Percentiles rank a stretch among this genome's conserved stretches.
Conservation (phyloP, 2,329 filamentous ascomycete genomes). For the Cercospora brassicicola region DNA sequence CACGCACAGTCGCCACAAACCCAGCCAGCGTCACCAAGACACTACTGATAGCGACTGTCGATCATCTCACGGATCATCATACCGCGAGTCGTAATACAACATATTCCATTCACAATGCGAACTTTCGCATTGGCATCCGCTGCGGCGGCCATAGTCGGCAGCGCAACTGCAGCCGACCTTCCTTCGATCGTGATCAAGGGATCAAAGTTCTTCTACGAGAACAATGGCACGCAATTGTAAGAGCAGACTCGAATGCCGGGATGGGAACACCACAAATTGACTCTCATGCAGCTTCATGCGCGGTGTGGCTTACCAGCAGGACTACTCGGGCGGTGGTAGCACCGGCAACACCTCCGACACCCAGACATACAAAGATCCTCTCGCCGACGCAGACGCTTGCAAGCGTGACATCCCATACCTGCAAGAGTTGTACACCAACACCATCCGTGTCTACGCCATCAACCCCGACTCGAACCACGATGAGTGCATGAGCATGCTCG, state of each 20-base stretch:
- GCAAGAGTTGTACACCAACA: slow-evolving; percentile 77
- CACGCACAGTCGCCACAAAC: not conserved
- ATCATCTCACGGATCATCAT: slow-evolving; percentile 3
- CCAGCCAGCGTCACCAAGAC: not conserved
- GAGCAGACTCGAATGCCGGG: slow-evolving; percentile 21
- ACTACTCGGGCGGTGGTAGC: slow-evolving; percentile 52
- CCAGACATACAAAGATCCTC: slow-evolving; percentile 72
- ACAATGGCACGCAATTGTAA: slow-evolving; percentile 72
- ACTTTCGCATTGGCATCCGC: slow-evolving; percentile 51
- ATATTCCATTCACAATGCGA: slow-evolving; percentile 49
- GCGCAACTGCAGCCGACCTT: slow-evolving; percentile 55
- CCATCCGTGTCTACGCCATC: slow-evolving; percentile 92
- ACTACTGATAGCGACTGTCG: not conserved
- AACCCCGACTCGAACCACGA: slow-evolving; percentile 76
- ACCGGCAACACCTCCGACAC: slow-evolving; percentile 47
- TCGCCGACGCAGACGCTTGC: slow-evolving; percentile 71
- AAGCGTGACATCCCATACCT: slow-evolving; percentile 83
- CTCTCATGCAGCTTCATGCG: slow-evolving; percentile 67
- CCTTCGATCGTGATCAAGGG: slow-evolving; percentile 72
- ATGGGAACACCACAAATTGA: not conserved
- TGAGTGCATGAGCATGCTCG: slow-evolving; percentile 79
- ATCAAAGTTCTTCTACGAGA: slow-evolving; percentile 86
- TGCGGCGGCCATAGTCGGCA: slow-evolving; percentile 50
- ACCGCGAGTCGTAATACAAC: not conserved
- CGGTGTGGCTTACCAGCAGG: slow-evolving; percentile 92